Conservation (phyloP, 768 basidiomycete species). For the Naganishia friedmannii region DNA sequence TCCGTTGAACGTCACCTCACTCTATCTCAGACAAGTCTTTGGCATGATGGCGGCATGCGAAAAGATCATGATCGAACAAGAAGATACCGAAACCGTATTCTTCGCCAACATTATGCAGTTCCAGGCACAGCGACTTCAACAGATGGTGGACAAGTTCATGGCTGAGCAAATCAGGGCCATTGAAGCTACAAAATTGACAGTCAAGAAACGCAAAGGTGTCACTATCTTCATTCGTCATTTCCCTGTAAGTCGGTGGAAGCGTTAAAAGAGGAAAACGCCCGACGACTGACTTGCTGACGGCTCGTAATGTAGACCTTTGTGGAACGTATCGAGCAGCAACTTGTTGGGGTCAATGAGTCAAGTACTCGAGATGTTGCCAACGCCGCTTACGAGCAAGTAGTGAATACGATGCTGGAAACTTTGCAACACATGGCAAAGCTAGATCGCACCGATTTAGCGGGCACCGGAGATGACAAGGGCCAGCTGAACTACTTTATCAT, state of each 20-base stretch:
- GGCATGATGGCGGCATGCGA: slow-evolving; percentile 78
- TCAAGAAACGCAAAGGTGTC: slow-evolving; percentile 88
- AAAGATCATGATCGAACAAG: slow-evolving; percentile 69
- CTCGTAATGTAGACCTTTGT: slow-evolving; percentile 61
- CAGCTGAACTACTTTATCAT: slow-evolving; percentile 95
- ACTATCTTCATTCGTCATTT: slow-evolving; percentile 89
- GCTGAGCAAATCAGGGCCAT: slow-evolving; percentile 79
- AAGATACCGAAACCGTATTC: slow-evolving; percentile 69
- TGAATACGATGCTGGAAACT: slow-evolving; percentile 85
- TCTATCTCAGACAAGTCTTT: slow-evolving; percentile 67
- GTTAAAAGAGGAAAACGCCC: not conserved
- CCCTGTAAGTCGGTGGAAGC: slow-evolving; percentile 56
- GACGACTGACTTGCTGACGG: slow-evolving; percentile 8
- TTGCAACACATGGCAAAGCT: slow-evolving; percentile 94
- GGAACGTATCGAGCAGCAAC: slow-evolving; percentile 74
- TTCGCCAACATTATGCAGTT: slow-evolving; percentile 70
- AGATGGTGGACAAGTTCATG: slow-evolving; percentile 67
- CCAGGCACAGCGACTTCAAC: slow-evolving; percentile 72
- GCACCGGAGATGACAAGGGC: slow-evolving; percentile 76
- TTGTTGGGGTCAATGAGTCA: slow-evolving; percentile 66
- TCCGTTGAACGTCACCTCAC: not conserved
- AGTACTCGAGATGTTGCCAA: slow-evolving; percentile 60
- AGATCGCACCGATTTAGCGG: slow-evolving; percentile 64
- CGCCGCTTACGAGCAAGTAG: slow-evolving; percentile 79
- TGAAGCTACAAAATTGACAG: slow-evolving; percentile 83